Evolutionary conservation across 441 rosid species (phyloP), one percentile per base, ranked within the genome.

Genomic region (Theobroma grandiflorum): DNA sequence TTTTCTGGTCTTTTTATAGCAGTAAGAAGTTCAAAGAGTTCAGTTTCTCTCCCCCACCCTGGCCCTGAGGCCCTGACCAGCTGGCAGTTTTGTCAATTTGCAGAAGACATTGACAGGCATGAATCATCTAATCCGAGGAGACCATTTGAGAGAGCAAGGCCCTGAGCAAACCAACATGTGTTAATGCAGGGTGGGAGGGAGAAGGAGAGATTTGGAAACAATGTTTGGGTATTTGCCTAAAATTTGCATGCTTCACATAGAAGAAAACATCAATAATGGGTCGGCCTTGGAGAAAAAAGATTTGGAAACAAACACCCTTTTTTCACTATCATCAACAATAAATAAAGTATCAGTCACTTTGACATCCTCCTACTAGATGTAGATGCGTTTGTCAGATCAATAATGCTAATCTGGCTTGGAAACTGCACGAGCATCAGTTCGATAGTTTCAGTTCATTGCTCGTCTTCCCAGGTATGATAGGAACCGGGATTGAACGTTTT

Each of bases 51-150:
- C 52, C 43, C 61, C 20, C 31, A 10, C 61, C 18, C 53, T 12
- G 12, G 15, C 52, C 49, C 52, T 35, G 45, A 38, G 69, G 22
- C 45, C 52, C 20, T 69, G n/a, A 45, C 53, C 77, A 62, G 78
- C 68, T 77, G 85, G 79, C 74, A 53, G 22, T 31, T 83, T 83
- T 81, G 84, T 78, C 88, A 82, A 72, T 63, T 47, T 66, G 80
- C 71, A 26, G 4, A 64, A 38, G 37, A 61, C 6, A 67, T 20
- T 69, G 80, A 53, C 55, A 50, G 53, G 64, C 35, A 16, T 38
- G 33, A 31, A 50, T 65, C 31, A 74, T 40, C 67, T 40, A 76
- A 45, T 55, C 67, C 72, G 14, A 53, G 63, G 49, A 64, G 31
- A n/a, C 43, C 18, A 42, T 67, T 16, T 78, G 65, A 76, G 61